phyloP scores from a whole-genome alignment of 2,329 filamentous ascomycete species.

The Monosporascus sp. region DNA sequence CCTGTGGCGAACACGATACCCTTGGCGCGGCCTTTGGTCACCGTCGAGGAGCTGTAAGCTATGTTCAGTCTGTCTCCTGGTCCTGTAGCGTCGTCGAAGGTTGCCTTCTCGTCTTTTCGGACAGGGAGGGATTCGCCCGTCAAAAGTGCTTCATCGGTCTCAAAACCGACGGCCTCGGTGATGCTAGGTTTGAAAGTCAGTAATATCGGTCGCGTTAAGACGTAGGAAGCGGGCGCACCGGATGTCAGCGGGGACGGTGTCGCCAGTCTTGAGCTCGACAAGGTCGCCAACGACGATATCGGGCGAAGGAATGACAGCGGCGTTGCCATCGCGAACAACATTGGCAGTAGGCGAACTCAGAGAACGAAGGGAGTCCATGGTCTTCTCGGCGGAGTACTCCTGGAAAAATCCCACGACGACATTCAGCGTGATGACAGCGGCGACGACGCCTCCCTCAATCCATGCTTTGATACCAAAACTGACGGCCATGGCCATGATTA shows the following conservation, averaged over 20 bases:
- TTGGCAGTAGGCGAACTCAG: conserved; percentile 44
- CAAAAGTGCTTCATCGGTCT: conserved; percentile 56
- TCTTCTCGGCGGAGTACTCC: conserved; percentile 51
- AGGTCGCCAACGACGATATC: conserved; percentile 54
- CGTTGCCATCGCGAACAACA: conserved; percentile 44
- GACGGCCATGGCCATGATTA: conserved; percentile 48
- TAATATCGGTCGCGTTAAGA: background rate
- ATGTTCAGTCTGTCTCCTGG: conserved; percentile 59
- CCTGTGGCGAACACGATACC: conserved; percentile 57
- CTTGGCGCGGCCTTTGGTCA: conserved; percentile 55
- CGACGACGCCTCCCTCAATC: conserved; percentile 51
- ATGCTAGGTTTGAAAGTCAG: conserved; percentile 22
- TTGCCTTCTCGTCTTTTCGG: conserved; percentile 42
- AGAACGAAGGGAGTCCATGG: conserved; percentile 46
- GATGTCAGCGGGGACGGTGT: conserved; percentile 37
- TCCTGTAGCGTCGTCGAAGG: conserved; percentile 47
- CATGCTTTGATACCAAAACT: conserved; percentile 47
- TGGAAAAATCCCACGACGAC: conserved; percentile 50
- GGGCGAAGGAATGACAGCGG: conserved; percentile 44
- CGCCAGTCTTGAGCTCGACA: conserved; percentile 47
- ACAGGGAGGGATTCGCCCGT: conserved; percentile 60
- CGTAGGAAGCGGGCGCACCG: conserved; percentile 14
- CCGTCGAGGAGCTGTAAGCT: conserved; percentile 56
- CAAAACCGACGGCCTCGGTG: conserved; percentile 48
- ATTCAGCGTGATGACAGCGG: conserved; percentile 46